Evolutionary conservation across 1,139 yeast genomes (phyloP).

Genomic region (Zygoascus hellenicus): DNA sequence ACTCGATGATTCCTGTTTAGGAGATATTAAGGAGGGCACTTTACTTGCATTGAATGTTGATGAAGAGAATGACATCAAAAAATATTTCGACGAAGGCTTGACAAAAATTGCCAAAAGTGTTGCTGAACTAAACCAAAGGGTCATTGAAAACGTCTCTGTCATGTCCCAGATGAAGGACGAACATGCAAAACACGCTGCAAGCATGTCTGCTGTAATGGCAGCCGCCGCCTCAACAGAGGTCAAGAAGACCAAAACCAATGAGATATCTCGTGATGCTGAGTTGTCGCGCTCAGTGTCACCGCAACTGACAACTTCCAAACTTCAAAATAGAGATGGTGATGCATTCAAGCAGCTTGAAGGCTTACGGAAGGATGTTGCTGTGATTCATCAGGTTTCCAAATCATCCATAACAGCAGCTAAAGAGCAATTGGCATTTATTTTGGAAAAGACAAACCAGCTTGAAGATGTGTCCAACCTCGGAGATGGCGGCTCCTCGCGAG

Average conservation of each 20-base stretch:
- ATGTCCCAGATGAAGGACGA: conserved; percentile 13
- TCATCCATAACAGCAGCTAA: conserved; percentile 43
- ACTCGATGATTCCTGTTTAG: conserved; percentile 61
- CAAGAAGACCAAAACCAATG: neutral
- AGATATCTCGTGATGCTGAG: neutral
- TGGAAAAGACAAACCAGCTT: conserved; percentile 47
- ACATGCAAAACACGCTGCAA: neutral
- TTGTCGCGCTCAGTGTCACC: neutral
- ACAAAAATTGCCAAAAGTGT: conserved; percentile 28
- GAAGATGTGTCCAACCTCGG: conserved; percentile 33
- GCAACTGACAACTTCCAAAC: conserved; percentile 4
- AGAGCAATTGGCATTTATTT: conserved; percentile 41
- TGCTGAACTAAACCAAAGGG: conserved; percentile 35
- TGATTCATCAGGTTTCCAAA: conserved; percentile 54
- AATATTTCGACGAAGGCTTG: conserved; percentile 32
- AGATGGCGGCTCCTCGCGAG: conserved; percentile 47
- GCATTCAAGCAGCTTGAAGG: conserved; percentile 17
- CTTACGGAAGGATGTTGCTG: conserved; percentile 54
- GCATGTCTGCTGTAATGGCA: neutral
- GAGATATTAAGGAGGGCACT: conserved; percentile 56
- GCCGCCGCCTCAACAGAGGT: neutral
- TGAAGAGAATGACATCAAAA: conserved; percentile 31
- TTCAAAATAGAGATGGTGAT: neutral
- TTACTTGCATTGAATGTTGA: conserved; percentile 51
- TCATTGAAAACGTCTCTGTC: conserved; percentile 29